Evolutionary conservation across 2,329 filamentous ascomycete species (phyloP), one percentile per base, ranked within the genome.

Genomic region (Verticillium isaacii): DNA sequence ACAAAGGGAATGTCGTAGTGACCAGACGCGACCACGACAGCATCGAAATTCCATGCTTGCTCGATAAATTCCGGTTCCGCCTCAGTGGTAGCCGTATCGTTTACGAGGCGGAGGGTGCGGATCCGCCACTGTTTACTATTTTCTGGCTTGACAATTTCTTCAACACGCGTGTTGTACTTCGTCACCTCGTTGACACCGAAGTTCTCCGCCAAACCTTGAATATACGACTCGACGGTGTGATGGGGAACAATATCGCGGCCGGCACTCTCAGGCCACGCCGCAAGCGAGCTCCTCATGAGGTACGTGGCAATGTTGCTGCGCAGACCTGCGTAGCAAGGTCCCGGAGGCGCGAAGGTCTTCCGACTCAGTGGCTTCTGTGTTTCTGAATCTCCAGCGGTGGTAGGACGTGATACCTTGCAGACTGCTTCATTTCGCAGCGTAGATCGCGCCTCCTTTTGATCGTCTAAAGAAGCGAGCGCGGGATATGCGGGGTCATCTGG

Each of bases 221-320:
- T 82, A 66, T 91, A 91, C 2, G 81, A 74, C 37, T 82, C 81
- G 9, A 90, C 73, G 0, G 82, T 77, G 17, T 73, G 68, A 62
- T 90, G 88, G 2, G 75, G 80, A 5, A 88, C 83, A 63, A 84
- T 85, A 17, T 86, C 83, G 2, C 81, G 80, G 12, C 45, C 45
- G 0, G 86, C 89, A 1, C 82, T 84, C 6, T 80, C 72, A 0
- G 86, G 85, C 82, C 88, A 91, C 0, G 68, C 64, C 3, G 74
- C 70, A 2, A 83, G 70, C 9, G 72, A 74, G 61, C 74, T 80
- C 52, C 73, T 71, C 73, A 83, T 76, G 2, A 82, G 67, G 25
- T 71, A 79, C n/a, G 88, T 86, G 0, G 90, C 89, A 3, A 93
- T 89, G 68, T 94, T 95, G 39, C 90, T 92, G 69, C 88, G 88